Evolutionary conservation across 2,329 filamentous ascomycete genomes (phyloP).

Genomic region (Zymoseptoria ardabiliae): DNA sequence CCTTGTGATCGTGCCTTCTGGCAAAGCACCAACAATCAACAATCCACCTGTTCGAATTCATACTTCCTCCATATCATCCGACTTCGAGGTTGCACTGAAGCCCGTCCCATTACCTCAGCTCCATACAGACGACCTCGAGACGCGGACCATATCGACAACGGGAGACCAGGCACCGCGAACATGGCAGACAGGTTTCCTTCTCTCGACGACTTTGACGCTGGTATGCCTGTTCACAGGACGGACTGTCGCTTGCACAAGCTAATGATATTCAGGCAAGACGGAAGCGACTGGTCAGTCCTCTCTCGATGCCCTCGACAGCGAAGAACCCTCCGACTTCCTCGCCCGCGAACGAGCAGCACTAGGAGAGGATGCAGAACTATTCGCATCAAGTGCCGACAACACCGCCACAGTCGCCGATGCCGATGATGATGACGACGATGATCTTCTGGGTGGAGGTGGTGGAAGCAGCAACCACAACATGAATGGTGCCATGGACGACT

Average conservation of each 20-base stretch:
- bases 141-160: not conserved
- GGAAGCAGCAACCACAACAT: slow-evolving; percentile 36
- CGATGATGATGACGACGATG: slow-evolving; percentile 53
- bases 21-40: not conserved
- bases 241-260: slow-evolving; percentile 7
- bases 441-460: slow-evolving; percentile 53
- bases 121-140: not conserved
- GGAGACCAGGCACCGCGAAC: slow-evolving; percentile 10
- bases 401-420: slow-evolving; percentile 53
- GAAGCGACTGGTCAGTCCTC: slow-evolving; percentile 48
- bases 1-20: not conserved
- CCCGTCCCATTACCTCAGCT: not conserved
- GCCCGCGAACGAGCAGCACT: slow-evolving; percentile 83
- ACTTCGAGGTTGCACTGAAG: not conserved
- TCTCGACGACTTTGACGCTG: slow-evolving; percentile 47
- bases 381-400: slow-evolving; percentile 67
- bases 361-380: slow-evolving; percentile 89
- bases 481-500: slow-evolving; percentile 47
- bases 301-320: slow-evolving; percentile 46
- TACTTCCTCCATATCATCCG: not conserved
- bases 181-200: slow-evolving; percentile 49
- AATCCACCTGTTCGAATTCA: not conserved
- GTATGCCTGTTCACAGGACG: slow-evolving; percentile 28
- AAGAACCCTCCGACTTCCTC: slow-evolving; percentile 74
- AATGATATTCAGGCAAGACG: slow-evolving; percentile 54